Base-by-base conservation (phyloP, 345 rosid genomes). In the Brassica nigra region DNA sequence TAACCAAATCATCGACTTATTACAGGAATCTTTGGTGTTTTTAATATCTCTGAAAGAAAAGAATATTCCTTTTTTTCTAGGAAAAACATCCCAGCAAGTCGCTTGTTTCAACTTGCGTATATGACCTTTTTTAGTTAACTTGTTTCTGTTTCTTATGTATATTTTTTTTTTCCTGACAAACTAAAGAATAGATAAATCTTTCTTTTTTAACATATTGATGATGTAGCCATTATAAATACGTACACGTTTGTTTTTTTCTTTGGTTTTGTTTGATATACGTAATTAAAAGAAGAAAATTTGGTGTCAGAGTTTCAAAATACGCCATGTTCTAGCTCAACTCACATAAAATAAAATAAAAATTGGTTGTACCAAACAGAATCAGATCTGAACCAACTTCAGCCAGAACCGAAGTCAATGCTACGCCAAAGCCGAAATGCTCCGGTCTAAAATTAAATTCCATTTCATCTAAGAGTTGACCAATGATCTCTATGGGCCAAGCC, bases 51-150 rank as follows among this genome's bases (percentile, higher is more conserved):
- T 1, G 33, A 71, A 71, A 64, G 76, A 18, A 78, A 72, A 66
- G 77, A 66, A 72, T 72, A 78, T 73, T 79, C 82, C 68, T 8
- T 57, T 33, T 14, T n/a, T 20, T 61, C 4, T 9, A 20, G 63
- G 77, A 66, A 73, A 66, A 73, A 79, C 63, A 73, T 79, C 73
- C 73, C 68, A 44, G n/a, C 82, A 58, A 66, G 82, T 72, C 68
- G 57, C 68, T 37, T 57, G 47, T 9, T 78, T 42, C 73, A 78
- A 55, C 76, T 78, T 71, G 81, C 76, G 76, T 71, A 63, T 28
- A 27, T 64, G 81, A 28, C 76, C n/a, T 69, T n/a, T 36, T 70
- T 33, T n/a, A 52, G 71, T 4, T 70, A 34, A 52, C 76, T 77
- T 77, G 65, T 63, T 23, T 62, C 14, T 62, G 69, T 52, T 77